phyloP scores from a whole-genome alignment of 2,329 filamentous ascomycete species.

The Phoma sp. region DNA sequence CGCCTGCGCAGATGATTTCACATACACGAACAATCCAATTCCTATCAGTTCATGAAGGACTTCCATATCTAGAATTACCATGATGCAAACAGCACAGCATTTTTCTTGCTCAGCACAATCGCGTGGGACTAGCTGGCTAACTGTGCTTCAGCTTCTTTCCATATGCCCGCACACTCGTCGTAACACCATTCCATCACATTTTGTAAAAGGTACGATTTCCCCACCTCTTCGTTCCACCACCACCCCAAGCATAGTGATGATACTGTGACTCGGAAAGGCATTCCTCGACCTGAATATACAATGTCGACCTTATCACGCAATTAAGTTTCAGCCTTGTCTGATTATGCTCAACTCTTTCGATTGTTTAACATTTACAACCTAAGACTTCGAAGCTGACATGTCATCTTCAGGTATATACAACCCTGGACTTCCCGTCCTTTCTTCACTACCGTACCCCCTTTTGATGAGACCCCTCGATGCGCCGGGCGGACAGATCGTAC shows the following conservation, averaged over 20 bases:
- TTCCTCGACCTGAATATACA: constrained; percentile 70
- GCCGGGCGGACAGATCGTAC: constrained; percentile 71
- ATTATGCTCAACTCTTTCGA: constrained; percentile 44
- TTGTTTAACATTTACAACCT: constrained; percentile 15
- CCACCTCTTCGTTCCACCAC: constrained; percentile 14
- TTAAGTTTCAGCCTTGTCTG: constrained; percentile 76
- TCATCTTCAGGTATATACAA: constrained; percentile 41
- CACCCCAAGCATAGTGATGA: constrained; percentile 60
- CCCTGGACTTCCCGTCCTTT: constrained; percentile 18
- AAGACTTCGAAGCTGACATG: constrained; percentile 35
- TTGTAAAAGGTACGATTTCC: constrained; percentile 51
- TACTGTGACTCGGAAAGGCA: constrained; percentile 69
- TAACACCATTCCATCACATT: background rate
- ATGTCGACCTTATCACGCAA: constrained; percentile 66
- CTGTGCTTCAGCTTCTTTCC: constrained; percentile 16
- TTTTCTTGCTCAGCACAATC: background rate
- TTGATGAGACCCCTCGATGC: constrained; percentile 69
- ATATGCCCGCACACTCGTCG: background rate
- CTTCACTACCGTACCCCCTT: constrained; percentile 12
- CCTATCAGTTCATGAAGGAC: constrained; percentile 63
- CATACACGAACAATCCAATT: constrained; percentile 62
- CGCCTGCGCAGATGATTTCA: constrained; percentile 51
- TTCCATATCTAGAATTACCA: constrained; percentile 61
- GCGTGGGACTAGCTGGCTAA: constrained; percentile 24
- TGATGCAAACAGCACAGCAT: constrained; percentile 51